phyloP scores from a whole-genome alignment of 257 asterid species.

The Solanum pennellii region DNA sequence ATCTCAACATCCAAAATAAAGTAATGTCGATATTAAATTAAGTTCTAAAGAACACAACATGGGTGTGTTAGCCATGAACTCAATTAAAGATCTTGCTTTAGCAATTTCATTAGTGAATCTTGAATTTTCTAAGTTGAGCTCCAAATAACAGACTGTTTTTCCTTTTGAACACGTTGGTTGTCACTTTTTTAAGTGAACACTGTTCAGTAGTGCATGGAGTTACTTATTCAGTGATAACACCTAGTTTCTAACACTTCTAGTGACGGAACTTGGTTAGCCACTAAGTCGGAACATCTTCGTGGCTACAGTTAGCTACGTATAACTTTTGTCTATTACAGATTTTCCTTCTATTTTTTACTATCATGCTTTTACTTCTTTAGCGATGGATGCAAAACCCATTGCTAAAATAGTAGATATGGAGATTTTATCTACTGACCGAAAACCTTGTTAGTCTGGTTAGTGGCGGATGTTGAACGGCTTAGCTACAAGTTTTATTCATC shows the following conservation, averaged over 20 bases:
- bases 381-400: not conserved
- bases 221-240: not conserved
- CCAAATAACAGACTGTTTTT: not conserved
- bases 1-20: not conserved
- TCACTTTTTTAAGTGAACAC: not conserved
- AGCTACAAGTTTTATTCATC: not conserved
- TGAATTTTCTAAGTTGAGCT: not conserved
- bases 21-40: not conserved
- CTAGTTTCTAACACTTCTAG: not conserved
- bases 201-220: not conserved
- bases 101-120: not conserved
- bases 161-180: not conserved
- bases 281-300: not conserved
- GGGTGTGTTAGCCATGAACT: not conserved
- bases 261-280: not conserved
- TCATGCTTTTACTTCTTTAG: not conserved
- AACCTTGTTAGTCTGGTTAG: not conserved
- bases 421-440: not conserved
- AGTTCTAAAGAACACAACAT: not conserved
- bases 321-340: not conserved
- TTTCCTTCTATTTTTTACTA: not conserved
- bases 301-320: not conserved
- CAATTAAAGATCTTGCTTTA: not conserved
- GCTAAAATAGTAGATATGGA: not conserved
- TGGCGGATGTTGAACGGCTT: not conserved